A percentile compares a stretch with the other conserved stretches of the same genome.
These are phyloP conservation scores for Ceratocystis albifundus DNA, from an alignment of 2,329 filamentous ascomycete species.

Conservation along the genomic window DNA sequence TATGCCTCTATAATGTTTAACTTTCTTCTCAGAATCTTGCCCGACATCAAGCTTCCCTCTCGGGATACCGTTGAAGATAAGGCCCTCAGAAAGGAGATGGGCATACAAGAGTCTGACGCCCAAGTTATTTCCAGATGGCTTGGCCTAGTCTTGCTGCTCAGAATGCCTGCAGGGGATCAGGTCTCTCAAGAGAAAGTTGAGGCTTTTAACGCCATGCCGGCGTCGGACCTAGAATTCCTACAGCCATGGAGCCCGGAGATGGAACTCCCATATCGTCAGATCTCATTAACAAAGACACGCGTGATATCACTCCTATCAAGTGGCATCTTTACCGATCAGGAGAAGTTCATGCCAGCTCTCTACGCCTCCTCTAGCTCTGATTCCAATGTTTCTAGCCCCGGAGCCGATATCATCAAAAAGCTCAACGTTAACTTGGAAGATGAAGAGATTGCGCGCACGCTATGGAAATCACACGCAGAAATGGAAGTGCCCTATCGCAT, in stretches of 20 bases:
- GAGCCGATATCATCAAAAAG: slow-evolving; percentile 79
- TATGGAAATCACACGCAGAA: slow-evolving; percentile 66
- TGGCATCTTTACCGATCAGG: slow-evolving; percentile 70
- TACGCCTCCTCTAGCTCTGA: slow-evolving; percentile 76
- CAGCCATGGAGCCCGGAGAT: slow-evolving; percentile 44
- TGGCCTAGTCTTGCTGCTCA: slow-evolving; percentile 61
- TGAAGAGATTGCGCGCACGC: slow-evolving; percentile 44
- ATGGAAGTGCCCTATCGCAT: slow-evolving; percentile 62
- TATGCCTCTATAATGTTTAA: slow-evolving; percentile 53
- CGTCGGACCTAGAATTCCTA: slow-evolving; percentile 57
- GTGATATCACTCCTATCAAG: slow-evolving; percentile 65
- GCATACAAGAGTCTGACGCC: slow-evolving; percentile 58
- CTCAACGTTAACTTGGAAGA: slow-evolving; percentile 65
- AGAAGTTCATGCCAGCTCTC: slow-evolving; percentile 73
- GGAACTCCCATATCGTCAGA: slow-evolving; percentile 22
- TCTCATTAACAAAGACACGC: slow-evolving; percentile 41
- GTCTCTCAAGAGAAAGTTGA: slow-evolving; percentile 8
- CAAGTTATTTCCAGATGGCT: slow-evolving; percentile 63
- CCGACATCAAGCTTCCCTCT: slow-evolving; percentile 58
- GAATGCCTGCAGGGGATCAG: slow-evolving; percentile 25
- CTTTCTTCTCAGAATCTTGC: slow-evolving; percentile 64
- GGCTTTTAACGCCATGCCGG: slow-evolving; percentile 35
- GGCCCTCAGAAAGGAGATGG: slow-evolving; percentile 52
- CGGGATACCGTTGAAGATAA: slow-evolving; percentile 70
- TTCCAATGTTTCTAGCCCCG: slow-evolving; percentile 68